Base-by-base conservation (phyloP, 352 stramenopile genomes). In the Phytopythium oedochilum region DNA sequence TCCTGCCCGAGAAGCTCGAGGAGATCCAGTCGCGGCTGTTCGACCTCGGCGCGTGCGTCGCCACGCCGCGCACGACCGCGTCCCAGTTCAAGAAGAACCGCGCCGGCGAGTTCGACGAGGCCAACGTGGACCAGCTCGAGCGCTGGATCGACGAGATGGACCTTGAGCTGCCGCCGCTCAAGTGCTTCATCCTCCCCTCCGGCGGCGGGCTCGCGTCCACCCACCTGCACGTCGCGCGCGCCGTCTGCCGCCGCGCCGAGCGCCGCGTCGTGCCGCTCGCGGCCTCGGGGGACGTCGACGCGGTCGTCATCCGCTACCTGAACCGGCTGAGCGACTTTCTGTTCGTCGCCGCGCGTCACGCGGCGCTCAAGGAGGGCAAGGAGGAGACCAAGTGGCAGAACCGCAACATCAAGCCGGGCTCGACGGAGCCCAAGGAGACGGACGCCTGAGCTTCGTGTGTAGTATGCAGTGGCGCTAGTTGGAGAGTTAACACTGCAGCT, bases 71-170 rank as follows among this genome's bases (percentile, higher is more conserved):
- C 18, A 85, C 70, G 20, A 76, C 76, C 1, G 77, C 80, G 6
- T 82, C 76, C 28, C 60, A 85, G 58, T 74, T 62, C 56, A 86
- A 86, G 59, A 82, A 90, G 66, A 75, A 79, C 54, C 75, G 78
- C 57, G 59, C 77, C 18, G 80, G 75, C 5, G 29, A 54, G 20
- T 90, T 90, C 42, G 71, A 87, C 48, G 75, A 84, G 43, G 66
- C 58, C 26, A 90, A 95, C 52, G 75, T 94, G 11, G 50, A 59
- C 20, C 58, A 69, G 35, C 64, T 96, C 44, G 86, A 96, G 63
- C 42, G 63, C 18, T 94, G 85, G 80, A 97, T 97, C 64, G 89
- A 97, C 59, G 73, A 86, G 59, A 90, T 97, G 83, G 89, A 97
- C 60, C 61, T 67, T 1, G 61, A 84, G 60, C 66, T 96, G 28